Percentiles rank a stretch among this genome's conserved stretches.
These are phyloP conservation scores for Bromus sterilis DNA, from an alignment of 176 grass and related monocot species.

Conservation along the genomic window DNA sequence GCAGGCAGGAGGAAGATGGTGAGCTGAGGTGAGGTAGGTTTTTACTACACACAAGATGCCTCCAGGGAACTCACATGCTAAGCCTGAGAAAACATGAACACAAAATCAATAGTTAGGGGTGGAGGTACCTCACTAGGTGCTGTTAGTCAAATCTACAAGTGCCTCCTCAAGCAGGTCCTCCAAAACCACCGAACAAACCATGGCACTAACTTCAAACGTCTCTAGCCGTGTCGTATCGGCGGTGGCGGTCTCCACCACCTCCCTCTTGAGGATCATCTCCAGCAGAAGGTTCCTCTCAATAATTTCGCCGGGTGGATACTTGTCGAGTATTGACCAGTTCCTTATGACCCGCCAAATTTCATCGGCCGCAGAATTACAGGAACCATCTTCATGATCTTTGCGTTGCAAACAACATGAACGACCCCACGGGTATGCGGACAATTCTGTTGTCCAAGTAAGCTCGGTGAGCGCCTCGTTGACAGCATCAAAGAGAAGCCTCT, in stretches of 20 bases:
- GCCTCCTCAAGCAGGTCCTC: constrained; percentile 61
- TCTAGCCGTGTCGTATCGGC: constrained; percentile 35
- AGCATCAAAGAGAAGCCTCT: constrained; percentile 67
- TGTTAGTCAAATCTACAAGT: constrained; percentile 46
- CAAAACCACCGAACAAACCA: constrained; percentile 45
- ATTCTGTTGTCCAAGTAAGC: constrained; percentile 31
- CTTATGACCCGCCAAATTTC: constrained; percentile 68
- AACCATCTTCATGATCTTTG: constrained; percentile 15
- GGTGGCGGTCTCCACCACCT: constrained; percentile 30
- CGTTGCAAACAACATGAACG: neutral
- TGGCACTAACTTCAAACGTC: constrained; percentile 43
- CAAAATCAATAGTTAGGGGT: constrained; percentile 38
- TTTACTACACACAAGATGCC: too few relatives aligned
- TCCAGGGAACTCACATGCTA: constrained; percentile 38
- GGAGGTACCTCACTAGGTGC: constrained; percentile 46
- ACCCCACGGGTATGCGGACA: constrained; percentile 54
- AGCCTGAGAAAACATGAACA: constrained; percentile 27
- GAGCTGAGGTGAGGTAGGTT: too few relatives aligned
- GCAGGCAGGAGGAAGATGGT: neutral
- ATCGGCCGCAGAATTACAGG: constrained; percentile 14
- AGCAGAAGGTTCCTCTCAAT: constrained; percentile 39
- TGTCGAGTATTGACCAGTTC: constrained; percentile 64
- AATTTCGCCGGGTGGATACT: constrained; percentile 22
- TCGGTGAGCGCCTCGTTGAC: constrained; percentile 67
- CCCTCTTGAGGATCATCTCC: constrained; percentile 66